phyloP scores from a whole-genome alignment of 139 green algal genomes.

The Coelastrella sp. region DNA sequence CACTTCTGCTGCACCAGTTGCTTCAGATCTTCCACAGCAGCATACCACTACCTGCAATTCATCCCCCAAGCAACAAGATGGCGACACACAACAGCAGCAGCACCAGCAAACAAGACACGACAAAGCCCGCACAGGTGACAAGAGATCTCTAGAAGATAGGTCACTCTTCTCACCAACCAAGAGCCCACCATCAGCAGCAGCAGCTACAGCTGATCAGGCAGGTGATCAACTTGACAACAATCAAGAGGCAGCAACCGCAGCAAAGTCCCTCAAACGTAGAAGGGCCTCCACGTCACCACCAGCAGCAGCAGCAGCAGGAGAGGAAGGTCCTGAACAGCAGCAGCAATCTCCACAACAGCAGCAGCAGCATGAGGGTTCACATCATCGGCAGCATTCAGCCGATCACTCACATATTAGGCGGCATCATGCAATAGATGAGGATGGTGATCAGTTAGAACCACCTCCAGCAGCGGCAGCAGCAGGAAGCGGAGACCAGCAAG shows the following conservation, averaged over 20 bases:
- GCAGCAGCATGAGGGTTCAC: background rate
- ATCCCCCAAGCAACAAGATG: background rate
- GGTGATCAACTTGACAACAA: background rate
- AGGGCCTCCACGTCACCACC: background rate
- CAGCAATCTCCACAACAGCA: too few relatives aligned
- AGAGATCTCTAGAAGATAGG: background rate
- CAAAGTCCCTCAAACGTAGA: background rate
- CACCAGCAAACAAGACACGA: background rate
- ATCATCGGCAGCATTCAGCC: background rate
- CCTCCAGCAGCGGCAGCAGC: background rate
- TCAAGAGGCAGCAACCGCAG: background rate
- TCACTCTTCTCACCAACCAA: background rate
- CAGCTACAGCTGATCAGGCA: background rate
- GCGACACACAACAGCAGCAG: background rate
- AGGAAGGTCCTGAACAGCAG: background rate
- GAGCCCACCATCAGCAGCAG: background rate
- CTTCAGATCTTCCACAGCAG: too few relatives aligned
- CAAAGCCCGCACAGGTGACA: background rate
- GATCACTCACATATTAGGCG: background rate
- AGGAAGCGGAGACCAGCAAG: background rate
- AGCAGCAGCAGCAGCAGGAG: background rate
- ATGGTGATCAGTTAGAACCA: too few relatives aligned
- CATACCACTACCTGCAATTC: too few relatives aligned
- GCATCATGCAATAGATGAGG: constrained; percentile 3
- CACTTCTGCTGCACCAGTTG: too few relatives aligned